Conservation (phyloP, 768 basidiomycete species). For the Phaeotremella skinneri region DNA sequence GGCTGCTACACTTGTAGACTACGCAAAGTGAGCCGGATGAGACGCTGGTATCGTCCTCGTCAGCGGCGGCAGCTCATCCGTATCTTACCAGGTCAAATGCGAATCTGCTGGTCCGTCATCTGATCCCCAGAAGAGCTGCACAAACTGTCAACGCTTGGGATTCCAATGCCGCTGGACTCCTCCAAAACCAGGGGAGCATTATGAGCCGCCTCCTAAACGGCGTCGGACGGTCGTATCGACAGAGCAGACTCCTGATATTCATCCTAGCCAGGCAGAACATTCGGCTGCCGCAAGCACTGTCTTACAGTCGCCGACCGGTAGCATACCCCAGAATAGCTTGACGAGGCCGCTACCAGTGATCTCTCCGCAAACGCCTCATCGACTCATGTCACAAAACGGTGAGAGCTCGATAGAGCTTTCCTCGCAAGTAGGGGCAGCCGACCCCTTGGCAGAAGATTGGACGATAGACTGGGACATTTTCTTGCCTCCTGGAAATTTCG, state of each 20-base stretch:
- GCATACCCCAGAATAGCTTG: too few relatives aligned
- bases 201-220: neutral
- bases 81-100: constrained; percentile 1
- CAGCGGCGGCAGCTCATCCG: too few relatives aligned
- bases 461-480: neutral
- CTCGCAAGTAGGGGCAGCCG: neutral
- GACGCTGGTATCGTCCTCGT: too few relatives aligned
- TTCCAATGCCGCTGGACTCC: neutral
- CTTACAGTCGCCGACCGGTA: too few relatives aligned
- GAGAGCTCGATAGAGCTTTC: neutral
- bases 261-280: too few relatives aligned
- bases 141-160: neutral
- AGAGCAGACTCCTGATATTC: neutral
- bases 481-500: neutral
- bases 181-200: neutral
- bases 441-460: neutral
- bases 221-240: neutral
- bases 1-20: too few relatives aligned
- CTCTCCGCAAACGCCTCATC: neutral
- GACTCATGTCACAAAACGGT: neutral
- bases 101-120: neutral
- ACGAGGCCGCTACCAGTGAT: too few relatives aligned
- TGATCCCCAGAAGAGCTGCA: neutral
- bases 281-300: too few relatives aligned
- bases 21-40: too few relatives aligned